phyloP scores from a whole-genome alignment of 176 grass and related monocot genomes.

The Zea luxurians region DNA sequence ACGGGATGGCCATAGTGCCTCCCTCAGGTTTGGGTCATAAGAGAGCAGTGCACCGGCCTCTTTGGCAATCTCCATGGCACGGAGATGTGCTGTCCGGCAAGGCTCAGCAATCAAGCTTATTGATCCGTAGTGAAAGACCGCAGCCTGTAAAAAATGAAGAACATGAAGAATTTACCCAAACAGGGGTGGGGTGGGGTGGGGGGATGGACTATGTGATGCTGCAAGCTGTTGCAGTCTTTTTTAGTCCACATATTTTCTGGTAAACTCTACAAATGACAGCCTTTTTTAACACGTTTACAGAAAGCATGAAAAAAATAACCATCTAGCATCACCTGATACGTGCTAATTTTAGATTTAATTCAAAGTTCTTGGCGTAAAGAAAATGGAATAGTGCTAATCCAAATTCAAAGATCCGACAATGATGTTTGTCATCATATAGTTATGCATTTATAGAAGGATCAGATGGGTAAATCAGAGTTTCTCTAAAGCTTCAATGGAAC shows the following conservation, averaged over 20 bases:
- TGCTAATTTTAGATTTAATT: neutral
- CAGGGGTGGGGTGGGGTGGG: neutral
- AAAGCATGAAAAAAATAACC: neutral
- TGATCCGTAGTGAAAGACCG: slow-evolving; percentile 90
- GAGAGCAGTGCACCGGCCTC: slow-evolving; percentile 84
- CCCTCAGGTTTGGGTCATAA: slow-evolving; percentile 84
- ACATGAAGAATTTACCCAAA: slow-evolving; percentile 9
- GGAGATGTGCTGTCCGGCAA: slow-evolving; percentile 78
- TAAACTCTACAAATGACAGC: neutral
- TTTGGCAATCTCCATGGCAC: slow-evolving; percentile 74
- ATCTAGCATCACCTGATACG: neutral
- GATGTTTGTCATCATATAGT: neutral
- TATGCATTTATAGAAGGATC: neutral
- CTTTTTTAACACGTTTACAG: neutral
- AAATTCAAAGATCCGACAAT: slow-evolving; percentile 5
- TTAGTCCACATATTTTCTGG: neutral
- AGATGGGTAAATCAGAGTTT: neutral
- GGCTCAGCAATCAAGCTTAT: slow-evolving; percentile 94
- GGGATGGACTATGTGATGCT: neutral
- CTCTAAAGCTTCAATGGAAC: neutral
- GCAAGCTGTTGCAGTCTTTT: neutral
- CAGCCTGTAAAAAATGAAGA: slow-evolving; percentile 48
- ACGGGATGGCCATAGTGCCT: slow-evolving; percentile 81
- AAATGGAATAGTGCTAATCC: neutral
- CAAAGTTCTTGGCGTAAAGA: neutral